These are phyloP conservation scores for Blastobotrys arbuscula DNA, from an alignment of 1,139 yeast species.

Conservation along the genomic window DNA sequence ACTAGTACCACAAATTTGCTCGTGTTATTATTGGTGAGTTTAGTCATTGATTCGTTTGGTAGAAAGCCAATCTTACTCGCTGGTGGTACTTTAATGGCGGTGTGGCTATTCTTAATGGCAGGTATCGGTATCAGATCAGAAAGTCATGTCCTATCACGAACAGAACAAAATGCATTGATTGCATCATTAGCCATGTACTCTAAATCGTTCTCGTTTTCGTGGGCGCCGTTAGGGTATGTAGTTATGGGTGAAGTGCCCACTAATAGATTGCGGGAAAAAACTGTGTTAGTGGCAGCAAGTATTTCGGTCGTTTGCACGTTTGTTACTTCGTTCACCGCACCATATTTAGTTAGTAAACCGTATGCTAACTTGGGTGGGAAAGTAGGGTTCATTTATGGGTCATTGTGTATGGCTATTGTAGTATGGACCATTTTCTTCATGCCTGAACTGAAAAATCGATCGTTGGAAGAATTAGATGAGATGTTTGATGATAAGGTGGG, in stretches of 20 bases:
- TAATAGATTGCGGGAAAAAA: slow-evolving; percentile 14
- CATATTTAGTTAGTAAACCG: slow-evolving; percentile 14
- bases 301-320: slow-evolving; percentile 13
- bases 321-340: slow-evolving; percentile 14
- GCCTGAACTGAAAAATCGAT: slow-evolving; percentile 40
- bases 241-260: slow-evolving; percentile 14
- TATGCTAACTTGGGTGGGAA: slow-evolving; percentile 16
- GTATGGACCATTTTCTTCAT: slow-evolving; percentile 33
- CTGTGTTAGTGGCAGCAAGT: slow-evolving; percentile 11
- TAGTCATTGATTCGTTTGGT: slow-evolving; percentile 13
- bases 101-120: slow-evolving; percentile 13
- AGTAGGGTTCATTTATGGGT: slow-evolving; percentile 15
- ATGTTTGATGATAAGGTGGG: slow-evolving; percentile 30
- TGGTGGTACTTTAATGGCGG: slow-evolving; percentile 13
- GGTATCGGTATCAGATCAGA: slow-evolving; percentile 10
- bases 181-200: slow-evolving; percentile 6
- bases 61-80: slow-evolving; percentile 13
- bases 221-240: slow-evolving; percentile 16
- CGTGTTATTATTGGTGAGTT: neutral
- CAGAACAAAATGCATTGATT: slow-evolving; percentile 7
- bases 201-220: slow-evolving; percentile 10
- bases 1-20: slow-evolving; percentile 1
- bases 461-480: slow-evolving; percentile 43
- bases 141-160: neutral
- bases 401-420: slow-evolving; percentile 4